Conservation (phyloP, 805 yeast genomes). For the Candida sithepensis region DNA sequence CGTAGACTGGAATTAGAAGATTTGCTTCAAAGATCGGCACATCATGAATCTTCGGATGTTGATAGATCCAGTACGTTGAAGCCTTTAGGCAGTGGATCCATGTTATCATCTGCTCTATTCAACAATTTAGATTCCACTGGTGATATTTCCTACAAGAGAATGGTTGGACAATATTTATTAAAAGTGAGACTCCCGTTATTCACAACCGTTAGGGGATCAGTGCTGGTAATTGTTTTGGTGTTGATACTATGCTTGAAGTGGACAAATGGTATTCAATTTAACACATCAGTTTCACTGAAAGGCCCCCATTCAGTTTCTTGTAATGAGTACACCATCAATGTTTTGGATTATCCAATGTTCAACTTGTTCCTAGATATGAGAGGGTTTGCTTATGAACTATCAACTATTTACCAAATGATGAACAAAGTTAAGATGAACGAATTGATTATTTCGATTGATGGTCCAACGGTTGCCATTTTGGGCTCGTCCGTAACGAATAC, state of each 20-base stretch:
- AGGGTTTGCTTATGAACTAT: constrained; percentile 27
- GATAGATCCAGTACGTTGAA: constrained; percentile 6
- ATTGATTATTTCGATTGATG: constrained; percentile 21
- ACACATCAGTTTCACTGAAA: not conserved
- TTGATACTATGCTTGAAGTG: constrained; percentile 33
- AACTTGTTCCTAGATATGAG: constrained; percentile 27
- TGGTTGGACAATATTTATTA: constrained; percentile 30
- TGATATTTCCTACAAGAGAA: constrained; percentile 16
- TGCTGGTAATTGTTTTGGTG: constrained; percentile 23
- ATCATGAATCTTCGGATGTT: constrained; percentile 11
- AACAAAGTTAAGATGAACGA: constrained; percentile 6
- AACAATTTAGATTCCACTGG: constrained; percentile 5
- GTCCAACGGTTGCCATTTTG: constrained; percentile 24
- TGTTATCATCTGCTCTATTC: constrained; percentile 19
- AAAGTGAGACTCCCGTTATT: constrained; percentile 37
- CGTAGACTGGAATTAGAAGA: constrained; percentile 61
- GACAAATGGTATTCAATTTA: constrained; percentile 27
- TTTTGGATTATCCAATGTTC: constrained; percentile 15
- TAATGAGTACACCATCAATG: constrained; percentile 5
- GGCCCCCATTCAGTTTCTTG: constrained; percentile 1
- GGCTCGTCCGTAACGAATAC: constrained; percentile 5
- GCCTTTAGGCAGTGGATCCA: constrained; percentile 21
- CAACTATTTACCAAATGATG: constrained; percentile 8
- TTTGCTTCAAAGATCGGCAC: constrained; percentile 31
- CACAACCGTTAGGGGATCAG: constrained; percentile 29